Percentiles rank a stretch among this genome's conserved stretches.
phyloP scores from a whole-genome alignment of 768 basidiomycete species.

The Lactarius sp. region DNA sequence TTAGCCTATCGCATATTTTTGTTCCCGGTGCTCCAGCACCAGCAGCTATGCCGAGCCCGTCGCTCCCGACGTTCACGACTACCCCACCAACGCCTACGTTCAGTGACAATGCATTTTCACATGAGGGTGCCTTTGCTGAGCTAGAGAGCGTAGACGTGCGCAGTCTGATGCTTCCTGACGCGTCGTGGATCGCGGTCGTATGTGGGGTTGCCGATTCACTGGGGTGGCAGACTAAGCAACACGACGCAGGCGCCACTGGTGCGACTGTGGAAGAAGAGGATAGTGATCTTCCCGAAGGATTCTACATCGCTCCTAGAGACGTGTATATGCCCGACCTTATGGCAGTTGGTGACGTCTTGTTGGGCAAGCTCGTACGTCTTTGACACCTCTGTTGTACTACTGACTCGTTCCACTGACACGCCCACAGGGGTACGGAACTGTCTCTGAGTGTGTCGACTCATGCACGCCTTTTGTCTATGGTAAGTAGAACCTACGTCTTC shows the following conservation, averaged over 20 bases:
- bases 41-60: constrained; percentile 19
- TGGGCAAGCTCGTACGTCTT: constrained; percentile 68
- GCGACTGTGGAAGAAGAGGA: constrained; percentile 30
- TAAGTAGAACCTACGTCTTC: constrained; percentile 30
- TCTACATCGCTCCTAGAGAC: constrained; percentile 71
- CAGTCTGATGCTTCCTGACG: constrained; percentile 52
- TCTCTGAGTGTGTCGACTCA: constrained; percentile 72
- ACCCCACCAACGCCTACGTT: constrained; percentile 28
- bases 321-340: constrained; percentile 83
- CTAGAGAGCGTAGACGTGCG: constrained; percentile 29
- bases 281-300: constrained; percentile 53
- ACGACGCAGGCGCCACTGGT: constrained; percentile 23
- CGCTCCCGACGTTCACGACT: constrained; percentile 29
- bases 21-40: constrained; percentile 37
- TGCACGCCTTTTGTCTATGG: constrained; percentile 77
- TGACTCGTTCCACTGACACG: constrained; percentile 4
- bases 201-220: constrained; percentile 64
- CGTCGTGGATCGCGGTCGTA: constrained; percentile 73
- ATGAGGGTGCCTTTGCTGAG: constrained; percentile 14
- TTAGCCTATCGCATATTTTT: constrained; percentile 44
- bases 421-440: constrained; percentile 73
- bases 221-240: constrained; percentile 38
- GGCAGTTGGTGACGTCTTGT: constrained; percentile 64
- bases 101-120: constrained; percentile 24
- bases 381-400: background rate